A percentile compares a stretch with the other conserved stretches of the same genome.
Conservation (phyloP, 495 filamentous ascomycete species). For the Pseudomonodictys pantanalensis region DNA sequence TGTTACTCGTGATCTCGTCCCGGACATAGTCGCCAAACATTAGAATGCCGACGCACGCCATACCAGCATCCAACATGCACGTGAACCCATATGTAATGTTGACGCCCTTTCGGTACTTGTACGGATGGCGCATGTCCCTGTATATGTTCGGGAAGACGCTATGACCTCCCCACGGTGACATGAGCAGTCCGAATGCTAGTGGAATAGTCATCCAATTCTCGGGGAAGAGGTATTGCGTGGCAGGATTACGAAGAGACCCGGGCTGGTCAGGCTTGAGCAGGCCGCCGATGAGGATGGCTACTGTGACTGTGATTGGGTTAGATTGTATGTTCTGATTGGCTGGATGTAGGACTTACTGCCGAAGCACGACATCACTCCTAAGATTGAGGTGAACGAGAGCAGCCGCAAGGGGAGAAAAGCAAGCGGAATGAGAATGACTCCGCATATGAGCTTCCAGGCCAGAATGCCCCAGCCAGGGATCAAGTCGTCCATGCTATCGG, state of each 20-base stretch:
- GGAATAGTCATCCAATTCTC: constrained; percentile 84
- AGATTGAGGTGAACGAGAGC: constrained; percentile 83
- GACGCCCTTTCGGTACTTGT: constrained; percentile 74
- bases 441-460: constrained; percentile 85
- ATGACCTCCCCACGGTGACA: constrained; percentile 97
- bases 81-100: constrained; percentile 87
- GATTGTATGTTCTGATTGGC: constrained; percentile 7
- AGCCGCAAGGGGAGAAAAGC: constrained; percentile 81
- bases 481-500: constrained; percentile 78
- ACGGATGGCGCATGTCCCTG: constrained; percentile 92
- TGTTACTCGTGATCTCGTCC: constrained; percentile 88
- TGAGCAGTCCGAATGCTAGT: constrained; percentile 89
- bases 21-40: constrained; percentile 89
- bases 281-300: constrained; percentile 80
- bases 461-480: constrained; percentile 69
- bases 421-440: constrained; percentile 74
- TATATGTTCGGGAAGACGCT: constrained; percentile 97
- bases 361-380: constrained; percentile 85
- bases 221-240: constrained; percentile 73
- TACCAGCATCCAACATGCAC: constrained; percentile 72
- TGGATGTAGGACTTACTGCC: constrained; percentile 61
- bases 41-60: constrained; percentile 77
- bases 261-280: constrained; percentile 75
- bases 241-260: constrained; percentile 82
- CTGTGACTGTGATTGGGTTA: constrained; percentile 58